Conservation (phyloP, 1,139 yeast species). For the Yamadazyma membranifaciens region DNA sequence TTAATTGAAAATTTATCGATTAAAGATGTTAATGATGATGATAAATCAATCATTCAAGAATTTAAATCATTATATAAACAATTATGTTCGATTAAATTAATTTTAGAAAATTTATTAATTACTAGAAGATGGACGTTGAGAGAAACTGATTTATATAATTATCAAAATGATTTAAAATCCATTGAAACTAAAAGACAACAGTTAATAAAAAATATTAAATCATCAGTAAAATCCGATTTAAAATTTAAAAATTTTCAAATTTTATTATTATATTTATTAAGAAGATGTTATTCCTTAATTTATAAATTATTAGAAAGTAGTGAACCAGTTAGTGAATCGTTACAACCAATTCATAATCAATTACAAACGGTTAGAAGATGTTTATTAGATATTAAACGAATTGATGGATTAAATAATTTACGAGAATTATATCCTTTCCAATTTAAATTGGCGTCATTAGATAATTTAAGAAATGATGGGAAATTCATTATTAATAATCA, state of each 20-base stretch:
- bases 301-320: constrained; percentile 86
- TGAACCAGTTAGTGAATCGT: constrained; percentile 92
- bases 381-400: constrained; percentile 80
- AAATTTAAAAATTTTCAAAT: constrained; percentile 49
- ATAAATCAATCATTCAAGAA: constrained; percentile 16
- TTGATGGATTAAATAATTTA: constrained; percentile 84
- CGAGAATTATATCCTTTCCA: constrained; percentile 95
- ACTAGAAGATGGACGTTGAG: constrained; percentile 97
- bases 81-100: constrained; percentile 63
- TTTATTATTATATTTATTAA: constrained; percentile 69
- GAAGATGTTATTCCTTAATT: constrained; percentile 87
- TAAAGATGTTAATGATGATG: constrained; percentile 16
- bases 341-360: constrained; percentile 92
- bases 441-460: constrained; percentile 86
- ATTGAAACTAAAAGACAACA: constrained; percentile 69
- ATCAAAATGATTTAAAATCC: constrained; percentile 68
- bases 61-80: constrained; percentile 27
- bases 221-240: constrained; percentile 8
- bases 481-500: constrained; percentile 84
- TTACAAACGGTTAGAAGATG: constrained; percentile 88
- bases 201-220: constrained; percentile 10
- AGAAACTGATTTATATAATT: constrained; percentile 86
- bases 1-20: constrained; percentile 26
- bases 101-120: constrained; percentile 75
- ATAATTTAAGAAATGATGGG: constrained; percentile 83